phyloP scores from a whole-genome alignment of 23 red algal genomes.

The Cyanidioschyzon merolae region DNA sequence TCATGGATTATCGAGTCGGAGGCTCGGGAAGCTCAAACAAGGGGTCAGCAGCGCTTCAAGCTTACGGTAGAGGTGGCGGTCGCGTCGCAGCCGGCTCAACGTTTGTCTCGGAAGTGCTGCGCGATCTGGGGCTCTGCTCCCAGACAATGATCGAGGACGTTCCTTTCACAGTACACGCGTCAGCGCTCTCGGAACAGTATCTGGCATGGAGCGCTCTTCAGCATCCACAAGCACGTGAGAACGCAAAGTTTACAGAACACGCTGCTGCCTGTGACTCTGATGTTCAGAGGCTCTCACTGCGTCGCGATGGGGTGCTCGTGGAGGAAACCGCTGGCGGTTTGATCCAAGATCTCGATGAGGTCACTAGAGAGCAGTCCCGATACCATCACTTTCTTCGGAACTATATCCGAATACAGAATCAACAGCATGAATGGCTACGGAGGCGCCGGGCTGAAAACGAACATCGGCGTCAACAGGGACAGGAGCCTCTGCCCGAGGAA shows the following conservation, averaged over 20 bases:
- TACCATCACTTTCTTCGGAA: slow-evolving; percentile 86
- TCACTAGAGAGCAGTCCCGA: slow-evolving; percentile 73
- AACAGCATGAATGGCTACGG: slow-evolving; percentile 58
- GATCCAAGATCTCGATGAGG: slow-evolving; percentile 69
- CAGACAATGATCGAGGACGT: slow-evolving; percentile 71
- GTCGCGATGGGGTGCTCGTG: slow-evolving; percentile 47
- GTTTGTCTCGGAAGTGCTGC: slow-evolving; percentile 18
- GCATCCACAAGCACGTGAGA: not conserved
- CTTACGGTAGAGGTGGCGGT: slow-evolving; percentile 9
- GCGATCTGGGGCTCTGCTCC: slow-evolving; percentile 8
- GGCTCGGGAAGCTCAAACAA: not conserved
- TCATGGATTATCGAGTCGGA: slow-evolving; percentile 22
- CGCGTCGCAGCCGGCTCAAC: not conserved
- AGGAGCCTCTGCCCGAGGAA: slow-evolving; percentile 76
- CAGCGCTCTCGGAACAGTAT: slow-evolving; percentile 51
- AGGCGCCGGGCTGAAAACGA: slow-evolving; percentile 65
- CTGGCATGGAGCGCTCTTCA: slow-evolving; percentile 31
- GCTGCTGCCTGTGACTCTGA: slow-evolving; percentile 21
- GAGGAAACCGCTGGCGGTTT: slow-evolving; percentile 68
- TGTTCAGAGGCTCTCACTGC: slow-evolving; percentile 50
- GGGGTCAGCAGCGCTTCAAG: not conserved
- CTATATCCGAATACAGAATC: slow-evolving; percentile 39
- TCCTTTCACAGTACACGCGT: slow-evolving; percentile 49
- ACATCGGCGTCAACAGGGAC: slow-evolving; percentile 27
- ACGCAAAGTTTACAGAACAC: not conserved